phyloP scores from a whole-genome alignment of 148 eudicot species.

The Dianthus caryophyllus region DNA sequence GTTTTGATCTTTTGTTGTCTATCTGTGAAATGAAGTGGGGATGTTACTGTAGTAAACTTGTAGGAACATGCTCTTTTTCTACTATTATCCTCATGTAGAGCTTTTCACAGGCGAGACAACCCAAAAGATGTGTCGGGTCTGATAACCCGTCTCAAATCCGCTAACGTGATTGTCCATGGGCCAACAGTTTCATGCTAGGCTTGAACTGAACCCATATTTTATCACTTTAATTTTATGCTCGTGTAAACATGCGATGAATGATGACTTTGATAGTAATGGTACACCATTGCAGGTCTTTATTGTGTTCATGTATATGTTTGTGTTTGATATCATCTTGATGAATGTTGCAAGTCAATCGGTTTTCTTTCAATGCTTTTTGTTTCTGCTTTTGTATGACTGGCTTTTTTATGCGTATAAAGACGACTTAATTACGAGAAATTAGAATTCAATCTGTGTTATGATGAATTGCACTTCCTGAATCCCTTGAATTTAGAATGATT shows the following conservation, averaged over 20 bases:
- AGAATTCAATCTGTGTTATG: neutral
- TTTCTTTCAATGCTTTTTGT: neutral
- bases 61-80: neutral
- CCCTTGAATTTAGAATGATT: neutral
- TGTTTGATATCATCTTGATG: neutral
- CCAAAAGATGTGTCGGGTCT: too few species aligned
- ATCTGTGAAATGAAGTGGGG: constrained; percentile 6
- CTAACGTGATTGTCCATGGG: too few species aligned
- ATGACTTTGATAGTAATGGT: neutral
- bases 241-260: too few species aligned
- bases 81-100: neutral
- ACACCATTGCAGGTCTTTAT: neutral
- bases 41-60: neutral
- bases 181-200: too few species aligned
- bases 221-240: too few species aligned
- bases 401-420: constrained; percentile 8
- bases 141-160: too few species aligned
- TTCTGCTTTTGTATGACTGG: neutral
- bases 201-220: too few species aligned
- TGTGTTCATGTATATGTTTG: constrained; percentile 2
- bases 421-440: neutral
- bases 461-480: neutral
- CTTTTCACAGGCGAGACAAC: too few species aligned
- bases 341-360: neutral
- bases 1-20: constrained; percentile 3